Conservation (phyloP, 345 rosid species). For the Heritiera littoralis region DNA sequence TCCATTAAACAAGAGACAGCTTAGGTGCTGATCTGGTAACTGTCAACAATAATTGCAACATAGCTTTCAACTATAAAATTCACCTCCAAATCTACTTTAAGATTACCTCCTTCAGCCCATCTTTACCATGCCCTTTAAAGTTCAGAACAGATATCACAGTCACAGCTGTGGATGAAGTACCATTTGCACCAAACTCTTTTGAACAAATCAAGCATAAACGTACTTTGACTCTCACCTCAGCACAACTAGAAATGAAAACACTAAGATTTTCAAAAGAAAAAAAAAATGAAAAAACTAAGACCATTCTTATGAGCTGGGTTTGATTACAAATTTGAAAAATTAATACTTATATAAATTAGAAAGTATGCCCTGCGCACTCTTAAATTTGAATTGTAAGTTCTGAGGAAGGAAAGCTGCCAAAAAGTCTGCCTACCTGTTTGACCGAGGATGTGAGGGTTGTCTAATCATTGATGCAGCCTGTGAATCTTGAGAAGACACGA, state of each 20-base stretch:
- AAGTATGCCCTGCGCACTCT: not conserved
- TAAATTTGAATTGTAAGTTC: not conserved
- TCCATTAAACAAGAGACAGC: not conserved
- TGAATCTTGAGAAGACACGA: constrained; percentile 44
- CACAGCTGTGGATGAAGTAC: not conserved
- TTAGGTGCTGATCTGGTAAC: not conserved
- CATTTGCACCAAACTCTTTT: not conserved
- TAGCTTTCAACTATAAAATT: not conserved
- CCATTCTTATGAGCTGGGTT: not conserved
- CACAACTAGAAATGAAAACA: not conserved
- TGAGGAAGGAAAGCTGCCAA: not conserved
- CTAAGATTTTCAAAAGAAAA: too few relatives aligned
- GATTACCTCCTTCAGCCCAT: not conserved
- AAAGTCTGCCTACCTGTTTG: constrained; percentile 55
- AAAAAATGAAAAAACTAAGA: not conserved
- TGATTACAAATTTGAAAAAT: not conserved
- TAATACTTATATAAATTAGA: not conserved
- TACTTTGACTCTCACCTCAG: constrained; percentile 9
- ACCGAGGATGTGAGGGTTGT: constrained; percentile 45
- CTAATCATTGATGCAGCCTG: constrained; percentile 41
- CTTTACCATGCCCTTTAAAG: not conserved
- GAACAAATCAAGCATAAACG: not conserved
- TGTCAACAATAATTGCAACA: not conserved
- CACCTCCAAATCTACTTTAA: not conserved
- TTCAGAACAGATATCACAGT: constrained; percentile 2